Evolutionary conservation across 257 asterid species (phyloP), one percentile per base, ranked within the genome.

Genomic region (Perilla frutescens): DNA sequence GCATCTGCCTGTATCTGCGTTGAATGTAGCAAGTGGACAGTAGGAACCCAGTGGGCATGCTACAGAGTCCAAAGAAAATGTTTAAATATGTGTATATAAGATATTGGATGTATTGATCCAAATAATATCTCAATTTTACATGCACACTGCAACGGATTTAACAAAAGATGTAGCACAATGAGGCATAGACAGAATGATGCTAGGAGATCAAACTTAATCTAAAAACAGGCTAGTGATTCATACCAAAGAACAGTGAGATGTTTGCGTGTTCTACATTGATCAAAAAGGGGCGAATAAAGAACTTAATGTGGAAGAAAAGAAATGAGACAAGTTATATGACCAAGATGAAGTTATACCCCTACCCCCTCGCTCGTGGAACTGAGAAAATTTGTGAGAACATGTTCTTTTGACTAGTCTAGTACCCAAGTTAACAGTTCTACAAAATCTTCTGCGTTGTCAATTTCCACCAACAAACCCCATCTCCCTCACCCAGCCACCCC

Each of bases 21-120:
- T 85, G 72, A 84, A 82, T 66, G 80, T 85, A 54, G 97, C 91
- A 70, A 78, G 84, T 63, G 98, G 98, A 75, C 98, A 92, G 64
- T 89, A 87, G 37, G 98, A 88, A 79, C 98, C 98, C 79, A 90
- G 63, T 8, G 98, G 98, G 70, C 98, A 92, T 12, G 98, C 98
- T 92, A 71, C 87, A 79, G 43, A 83, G 77, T 44, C 32, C 31
- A 73, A 75, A 61, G 29, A 77, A 83, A 61, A 75, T 15, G n/a
- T n/a, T 45, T 45, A 68, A 73, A 8, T 20, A 39, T 72, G 53
- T 49, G 58, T 72, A 50, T 29, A 60, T 41, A 14, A 12, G 11
- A 45, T 12, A 66, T 15, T 45, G 14, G 36, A 37, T 37, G 37
- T 20, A 31, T 11, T 50, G 55, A 14, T 13, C 2, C 44, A 37